Base-by-base conservation (phyloP, 2,329 filamentous ascomycete genomes). In the Nemania bipapillata region DNA sequence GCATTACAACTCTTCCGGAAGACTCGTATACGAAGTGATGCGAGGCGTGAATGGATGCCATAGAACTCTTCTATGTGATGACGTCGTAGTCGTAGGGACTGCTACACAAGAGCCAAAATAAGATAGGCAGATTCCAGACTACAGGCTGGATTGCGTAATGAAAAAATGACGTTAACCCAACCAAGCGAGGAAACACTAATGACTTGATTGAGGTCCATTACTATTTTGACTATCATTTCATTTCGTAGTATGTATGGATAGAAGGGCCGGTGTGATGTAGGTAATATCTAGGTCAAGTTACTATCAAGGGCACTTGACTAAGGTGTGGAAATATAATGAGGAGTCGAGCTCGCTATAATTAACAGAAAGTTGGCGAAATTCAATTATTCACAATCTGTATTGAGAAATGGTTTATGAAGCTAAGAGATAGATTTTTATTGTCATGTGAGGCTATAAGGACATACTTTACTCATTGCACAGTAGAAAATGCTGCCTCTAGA, bases 11-110 rank as follows among this genome's bases (percentile, higher is more conserved):
- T 58, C 52, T 54, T 54, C 63, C 63, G 54, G 58, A 63, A 56
- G 47, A 65, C 20, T 55, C 60, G 9, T 65, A 32, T 47, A 70
- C 70, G 59, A 66, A 61, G 68, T 69, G 68, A 70, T 65, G 64
- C 68, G 58, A 68, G 60, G 65, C 61, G 68, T 70, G 65, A 72
- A 72, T 68, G 68, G 68, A 69, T 70, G 53, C 52, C 35, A 68
- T 32, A 55, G 47, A 54, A 54, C 30, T 37, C 61, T 17, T 66
- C 49, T 54, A 57, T 52, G 70, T 70, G 70, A 70, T 60, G 60
- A 58, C 63, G 58, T 28, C 50, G 54, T 55, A 53, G 70, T 61
- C 61, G 61, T 70, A 67, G 37, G 54, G 64, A 65, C 69, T n/a
- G 50, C 17, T 62, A 37, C 57, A 70, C 57, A 59, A 42, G 42